A percentile compares a stretch with the other conserved stretches of the same genome.
phyloP scores from a whole-genome alignment of 176 grass and related monocot species.

The Phoenix dactylifera region DNA sequence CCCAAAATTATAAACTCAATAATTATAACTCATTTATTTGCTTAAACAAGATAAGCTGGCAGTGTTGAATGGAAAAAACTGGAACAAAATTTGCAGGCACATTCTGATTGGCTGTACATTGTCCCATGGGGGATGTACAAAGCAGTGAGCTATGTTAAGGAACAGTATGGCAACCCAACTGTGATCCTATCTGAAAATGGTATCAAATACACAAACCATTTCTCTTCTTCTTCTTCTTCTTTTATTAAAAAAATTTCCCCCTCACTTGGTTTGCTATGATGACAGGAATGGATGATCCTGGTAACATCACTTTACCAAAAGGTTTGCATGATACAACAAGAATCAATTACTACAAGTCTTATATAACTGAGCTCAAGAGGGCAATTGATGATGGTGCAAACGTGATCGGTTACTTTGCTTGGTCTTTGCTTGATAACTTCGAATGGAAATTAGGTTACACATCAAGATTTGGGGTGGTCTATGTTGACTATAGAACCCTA shows the following conservation, averaged over 20 bases:
- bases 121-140: slow-evolving; percentile 91
- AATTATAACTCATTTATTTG: not conserved
- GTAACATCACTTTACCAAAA: slow-evolving; percentile 49
- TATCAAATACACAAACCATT: slow-evolving; percentile 9
- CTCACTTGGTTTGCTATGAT: not conserved
- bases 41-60: not conserved
- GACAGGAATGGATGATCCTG: slow-evolving; percentile 87
- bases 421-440: slow-evolving; percentile 95
- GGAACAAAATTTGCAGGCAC: slow-evolving; percentile 33
- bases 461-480: slow-evolving; percentile 71
- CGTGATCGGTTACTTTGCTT: slow-evolving; percentile 82
- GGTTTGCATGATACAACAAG: slow-evolving; percentile 65
- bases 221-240: not conserved
- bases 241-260: too few species aligned
- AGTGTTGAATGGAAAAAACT: too few species aligned
- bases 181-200: slow-evolving; percentile 81
- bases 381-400: slow-evolving; percentile 59
- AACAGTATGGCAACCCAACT: slow-evolving; percentile 61
- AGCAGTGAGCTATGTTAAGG: slow-evolving; percentile 80
- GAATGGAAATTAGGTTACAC: slow-evolving; percentile 88
- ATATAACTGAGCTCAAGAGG: slow-evolving; percentile 77
- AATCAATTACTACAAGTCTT: slow-evolving; percentile 58
- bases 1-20: not conserved
- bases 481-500: slow-evolving; percentile 68
- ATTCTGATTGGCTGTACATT: slow-evolving; percentile 88